Base-by-base conservation (phyloP, 2,329 filamentous ascomycete genomes). In the Monosporascus ibericus region DNA sequence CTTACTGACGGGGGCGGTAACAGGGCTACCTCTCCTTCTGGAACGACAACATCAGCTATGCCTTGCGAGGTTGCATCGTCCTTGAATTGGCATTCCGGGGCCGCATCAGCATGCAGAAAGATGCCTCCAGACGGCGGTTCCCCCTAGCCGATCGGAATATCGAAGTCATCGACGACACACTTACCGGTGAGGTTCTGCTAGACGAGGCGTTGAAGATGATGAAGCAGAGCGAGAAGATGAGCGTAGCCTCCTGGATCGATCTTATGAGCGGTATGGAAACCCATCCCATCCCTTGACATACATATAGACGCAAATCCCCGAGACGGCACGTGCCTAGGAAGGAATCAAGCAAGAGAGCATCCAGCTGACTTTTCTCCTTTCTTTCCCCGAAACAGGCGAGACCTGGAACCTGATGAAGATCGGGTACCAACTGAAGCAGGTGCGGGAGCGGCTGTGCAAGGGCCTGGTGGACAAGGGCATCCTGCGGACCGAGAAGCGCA, bases 401-500 rank as follows among this genome's bases (percentile, higher is more conserved):
- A 99, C 94, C 51, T 99, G 94, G 94, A 99, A 99, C 70, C 77
- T 99, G 60, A 97, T 99, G 94, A 99, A 99, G 79, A 99, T 99
- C 65, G 94, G 94, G 70, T 99, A 99, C 74, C 94, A 99, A 77
- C 82, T 99, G 63, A 99, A 99, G 77, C 94, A 99, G 80, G 94
- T 99, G 54, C 91, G 94, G 68, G 94, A 99, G 77, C 89, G 94
- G 53, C 82, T 99, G 52, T 92, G 92, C 66, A 99, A 99, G 75
- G 94, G 94, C 36, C 84, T 99, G 46, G 94, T 99, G 59, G 94
- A 99, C 77, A 99, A 99, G 77, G 94, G 94, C 66, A 96, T 99
- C 69, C 83, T 99, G 53, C 90, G 94, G 64, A 99, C 94, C 55
- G 94, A 99, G 74, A 99, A 99, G 79, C 90, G 91, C 74, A 99